Conservation (phyloP, 2,329 filamentous ascomycete species). For the Trichoderma guizhouense region DNA sequence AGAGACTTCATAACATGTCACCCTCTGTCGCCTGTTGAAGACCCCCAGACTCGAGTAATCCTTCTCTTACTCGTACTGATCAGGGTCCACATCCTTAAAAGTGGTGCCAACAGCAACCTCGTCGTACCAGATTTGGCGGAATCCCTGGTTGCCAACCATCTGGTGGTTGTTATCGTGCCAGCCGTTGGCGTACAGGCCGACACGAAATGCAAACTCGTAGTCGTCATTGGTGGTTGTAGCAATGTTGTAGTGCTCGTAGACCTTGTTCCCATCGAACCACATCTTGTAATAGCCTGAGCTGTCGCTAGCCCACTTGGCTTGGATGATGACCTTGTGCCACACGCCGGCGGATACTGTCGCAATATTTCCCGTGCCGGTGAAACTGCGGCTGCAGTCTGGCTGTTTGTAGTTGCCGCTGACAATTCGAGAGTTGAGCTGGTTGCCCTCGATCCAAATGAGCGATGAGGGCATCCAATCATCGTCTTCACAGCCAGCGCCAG, state of each 20-base stretch:
- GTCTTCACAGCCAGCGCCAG: conserved; percentile 37
- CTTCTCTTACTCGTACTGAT: neutral
- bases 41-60: neutral
- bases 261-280: conserved; percentile 46
- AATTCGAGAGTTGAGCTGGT: conserved; percentile 42
- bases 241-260: conserved; percentile 37
- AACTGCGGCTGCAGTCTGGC: conserved; percentile 24
- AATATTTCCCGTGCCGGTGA: conserved; percentile 27
- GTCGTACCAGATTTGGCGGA: conserved; percentile 48
- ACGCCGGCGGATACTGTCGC: conserved; percentile 39
- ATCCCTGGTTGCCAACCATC: conserved; percentile 39
- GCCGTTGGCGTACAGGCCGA: conserved; percentile 42
- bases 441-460: conserved; percentile 45
- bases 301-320: conserved; percentile 44
- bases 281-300: conserved; percentile 42
- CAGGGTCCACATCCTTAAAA: conserved; percentile 27
- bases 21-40: neutral
- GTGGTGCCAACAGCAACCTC: conserved; percentile 43
- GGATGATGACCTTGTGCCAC: conserved; percentile 48
- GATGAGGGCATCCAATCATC: conserved; percentile 47
- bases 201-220: conserved; percentile 41
- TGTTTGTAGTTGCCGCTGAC: conserved; percentile 26
- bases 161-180: conserved; percentile 37
- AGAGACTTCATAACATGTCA: neutral
- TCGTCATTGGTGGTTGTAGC: conserved; percentile 43